Evolutionary conservation across 768 basidiomycete species (phyloP), one percentile per base, ranked within the genome.

Genomic region (Trametes gibbosa): DNA sequence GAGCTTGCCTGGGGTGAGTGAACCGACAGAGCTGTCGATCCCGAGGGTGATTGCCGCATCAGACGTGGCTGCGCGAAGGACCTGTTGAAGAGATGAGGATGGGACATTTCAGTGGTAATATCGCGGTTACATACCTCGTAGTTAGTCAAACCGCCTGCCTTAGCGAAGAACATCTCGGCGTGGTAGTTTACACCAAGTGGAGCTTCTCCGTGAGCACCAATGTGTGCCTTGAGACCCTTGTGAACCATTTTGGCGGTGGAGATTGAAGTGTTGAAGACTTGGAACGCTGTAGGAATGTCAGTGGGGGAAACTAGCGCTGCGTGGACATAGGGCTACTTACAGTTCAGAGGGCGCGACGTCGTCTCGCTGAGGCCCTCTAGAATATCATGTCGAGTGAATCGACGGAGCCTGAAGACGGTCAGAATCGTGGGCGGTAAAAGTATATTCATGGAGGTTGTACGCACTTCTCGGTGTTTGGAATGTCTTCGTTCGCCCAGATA

Each of bases 161-260:
- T 74, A 24, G 85, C 76, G 68, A 87, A 88, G 51, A 74, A 77
- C 83, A 90, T 86, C 65, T 90, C 89, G 19, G 83, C 81, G 59
- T 90, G 89, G 63, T 90, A 91, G 73, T 87, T 87, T n/a, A 85
- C 66, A 0, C 89, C 89, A 12, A 88, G 69, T 0, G 89, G 88
- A 2, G 82, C 80, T 68, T 89, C 74, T 17, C 89, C 89, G 65
- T 90, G 89, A 0, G 87, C 87, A 23, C 88, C 89, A 58, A 90
- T 85, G 63, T 87, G 83, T 2, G 84, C 77, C 24, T 77, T 74
- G 16, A 89, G 69, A 13, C 87, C 88, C 55, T 77, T 81, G 27
- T 78, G 71, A 19, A 89, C 83, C 86, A 90, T 86, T 66, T 84
- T 82, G 0, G 86, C 84, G 10, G 85, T 78, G 2, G 87, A 87